Evolutionary conservation across 2,329 filamentous ascomycete species (phyloP), one percentile per base, ranked within the genome.

Genomic region (Calonectria hawksworthii): DNA sequence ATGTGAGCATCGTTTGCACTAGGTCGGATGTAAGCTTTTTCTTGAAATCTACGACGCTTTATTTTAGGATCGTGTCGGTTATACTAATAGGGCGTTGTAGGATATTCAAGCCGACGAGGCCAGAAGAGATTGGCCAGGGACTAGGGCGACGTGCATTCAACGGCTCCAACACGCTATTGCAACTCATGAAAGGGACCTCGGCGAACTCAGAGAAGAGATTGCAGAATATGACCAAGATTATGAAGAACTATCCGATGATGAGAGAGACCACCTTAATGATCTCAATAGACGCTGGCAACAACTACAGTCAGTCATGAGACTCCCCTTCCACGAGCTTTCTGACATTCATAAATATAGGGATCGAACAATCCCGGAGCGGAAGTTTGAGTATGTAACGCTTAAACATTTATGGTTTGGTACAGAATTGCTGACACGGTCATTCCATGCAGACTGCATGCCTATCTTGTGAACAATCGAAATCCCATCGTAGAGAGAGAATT

Each of bases 1-100:
- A 87, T 4, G 80, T 88, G 10, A 83, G 85, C n/a, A 87, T 88
- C 10, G 81, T 88, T 3, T 88, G 86, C 70, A 88, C 86, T 1
- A 83, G 75, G 26, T 86, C 86, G 1, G 86, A 88, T 75, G 86
- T 86, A 74, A 74, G 83, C 74, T 8, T 10, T 1, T 47, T 18
- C n/a, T n/a, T 2, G 28, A 3, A 10, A 0, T 3, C 0, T 1
- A 4, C 2, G 9, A 13, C 11, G 4, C 16, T 18, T 21, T 8
- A 6, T 14, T 4, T 41, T 21, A 18, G 38, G 18, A 21, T 8
- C 6, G 30, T 26, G 10, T 9, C 36, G 23, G 11, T 65, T 63
- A 67, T 23, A 21, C 70, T 75, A 9, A 11, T 0, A 10, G 23
- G 5, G 2, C 16, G 4, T 59, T 41, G 0, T 16, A 86, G 85